phyloP scores from a whole-genome alignment of 2,329 filamentous ascomycete species.

The Emmonsia crescens region DNA sequence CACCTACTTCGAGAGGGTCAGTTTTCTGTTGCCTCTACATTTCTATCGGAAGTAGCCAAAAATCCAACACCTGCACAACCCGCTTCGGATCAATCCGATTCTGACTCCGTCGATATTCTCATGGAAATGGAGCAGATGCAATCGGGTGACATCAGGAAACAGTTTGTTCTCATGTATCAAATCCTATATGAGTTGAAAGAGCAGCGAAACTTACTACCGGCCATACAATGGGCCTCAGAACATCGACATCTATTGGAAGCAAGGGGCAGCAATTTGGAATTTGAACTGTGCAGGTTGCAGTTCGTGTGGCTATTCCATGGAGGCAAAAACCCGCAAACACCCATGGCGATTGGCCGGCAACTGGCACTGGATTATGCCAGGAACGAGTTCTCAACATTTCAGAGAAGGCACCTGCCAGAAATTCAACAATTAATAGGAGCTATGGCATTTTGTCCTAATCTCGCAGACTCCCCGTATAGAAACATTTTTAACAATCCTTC shows the following conservation, averaged over 20 bases:
- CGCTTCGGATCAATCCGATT: constrained; percentile 19
- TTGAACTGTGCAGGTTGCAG: constrained; percentile 81
- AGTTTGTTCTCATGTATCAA: constrained; percentile 83
- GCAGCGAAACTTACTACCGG: constrained; percentile 61
- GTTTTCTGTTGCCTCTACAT: constrained; percentile 76
- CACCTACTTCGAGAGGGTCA: constrained; percentile 90
- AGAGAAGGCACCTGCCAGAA: constrained; percentile 62
- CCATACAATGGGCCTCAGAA: constrained; percentile 72
- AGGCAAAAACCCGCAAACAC: constrained; percentile 22
- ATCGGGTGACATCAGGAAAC: constrained; percentile 58
- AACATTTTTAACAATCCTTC: constrained; percentile 62
- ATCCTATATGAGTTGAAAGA: constrained; percentile 70
- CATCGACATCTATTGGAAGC: constrained; percentile 63
- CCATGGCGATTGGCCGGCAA: constrained; percentile 19
- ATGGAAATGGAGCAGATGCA: constrained; percentile 48
- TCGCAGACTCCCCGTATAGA: constrained; percentile 67
- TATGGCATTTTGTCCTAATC: constrained; percentile 66
- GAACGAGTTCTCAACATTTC: constrained; percentile 62
- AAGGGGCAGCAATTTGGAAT: constrained; percentile 85
- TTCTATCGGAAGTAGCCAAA: constrained; percentile 59
- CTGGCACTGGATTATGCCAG: constrained; percentile 66
- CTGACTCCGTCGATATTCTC: constrained; percentile 32
- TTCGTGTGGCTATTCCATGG: constrained; percentile 81
- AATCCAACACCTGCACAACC: constrained; percentile 31
- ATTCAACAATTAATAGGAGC: constrained; percentile 73